Evolutionary conservation across 225 moss, liverwort and hornwort genomes (phyloP), one percentile per base, ranked within the genome.

Genomic region (Pleurozium schreberi): DNA sequence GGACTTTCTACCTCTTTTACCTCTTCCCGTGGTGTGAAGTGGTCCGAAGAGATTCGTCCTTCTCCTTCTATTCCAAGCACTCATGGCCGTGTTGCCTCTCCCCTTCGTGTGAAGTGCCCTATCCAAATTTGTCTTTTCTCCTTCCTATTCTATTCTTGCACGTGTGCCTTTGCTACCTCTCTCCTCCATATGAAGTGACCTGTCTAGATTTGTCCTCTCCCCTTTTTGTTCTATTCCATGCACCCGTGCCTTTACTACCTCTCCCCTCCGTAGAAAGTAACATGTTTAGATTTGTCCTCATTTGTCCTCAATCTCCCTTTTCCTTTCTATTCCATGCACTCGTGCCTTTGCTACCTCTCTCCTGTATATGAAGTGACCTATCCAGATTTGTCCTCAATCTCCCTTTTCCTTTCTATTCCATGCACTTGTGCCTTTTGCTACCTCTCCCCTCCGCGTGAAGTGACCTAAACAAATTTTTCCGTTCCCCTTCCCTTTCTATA

Each of bases 301-400:
- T 50, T 8, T 16, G 15, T 50, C n/a, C n/a, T n/a, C n/a, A n/a
- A n/a, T n/a, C 17, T 69, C 8, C 5, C 14, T 5, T 69, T 12
- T 36, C 12, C 62, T 14, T 63, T 57, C 57, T 57, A 57, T 18
- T 66, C 20, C 10, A 66, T 36, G 5, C 34, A 34, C n/a, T 21
- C 3, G 38, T 68, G 27, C 10, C 71, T 14, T 71, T 30, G 18
- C 4, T 43, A 4, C 17, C 47, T 47, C 30, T 74, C 11, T 4
- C 47, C 12, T 18, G 4, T 0, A 0, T 14, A 3, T 23, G 25
- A 55, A 79, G n/a, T 78, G 1, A 2, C 3, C 5, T 20, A 50
- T 8, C 50, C 1, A 75, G 8, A 34, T 50, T 8, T 16, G 15
- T 50, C 17, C 17, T 43, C n/a, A n/a, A n/a, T n/a, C n/a, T n/a